phyloP scores from a whole-genome alignment of 192 early-diverging fungal genomes.

The Helicostylum pulchrum region DNA sequence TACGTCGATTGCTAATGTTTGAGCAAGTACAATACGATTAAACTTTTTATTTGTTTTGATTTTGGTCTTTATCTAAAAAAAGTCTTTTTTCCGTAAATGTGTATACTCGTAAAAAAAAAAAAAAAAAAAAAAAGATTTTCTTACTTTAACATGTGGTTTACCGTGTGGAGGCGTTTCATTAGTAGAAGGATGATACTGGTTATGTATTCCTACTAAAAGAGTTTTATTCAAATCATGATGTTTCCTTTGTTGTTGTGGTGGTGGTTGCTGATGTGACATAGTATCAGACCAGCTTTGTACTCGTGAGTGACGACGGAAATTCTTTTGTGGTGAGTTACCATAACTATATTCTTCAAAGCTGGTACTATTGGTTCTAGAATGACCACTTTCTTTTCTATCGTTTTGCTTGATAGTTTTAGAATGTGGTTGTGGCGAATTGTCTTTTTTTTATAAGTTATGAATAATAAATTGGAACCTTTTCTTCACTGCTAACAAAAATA shows the following conservation, averaged over 20 bases:
- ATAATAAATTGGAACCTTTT: too few relatives aligned
- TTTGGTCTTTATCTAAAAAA: constrained; percentile 25
- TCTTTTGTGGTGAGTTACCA: not conserved
- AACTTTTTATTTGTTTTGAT: constrained; percentile 20
- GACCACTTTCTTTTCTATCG: too few relatives aligned
- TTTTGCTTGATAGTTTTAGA: too few relatives aligned
- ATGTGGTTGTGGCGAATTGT: too few relatives aligned
- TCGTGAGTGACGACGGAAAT: not conserved
- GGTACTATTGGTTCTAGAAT: too few relatives aligned
- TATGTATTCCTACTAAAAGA: constrained; percentile 8
- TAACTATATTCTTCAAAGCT: constrained; percentile 7
- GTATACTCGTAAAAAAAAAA: too few relatives aligned
- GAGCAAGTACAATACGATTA: constrained; percentile 23
- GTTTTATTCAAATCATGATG: constrained; percentile 3
- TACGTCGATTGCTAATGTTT: constrained; percentile 14
- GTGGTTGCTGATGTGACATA: not conserved
- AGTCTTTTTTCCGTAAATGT: not conserved
- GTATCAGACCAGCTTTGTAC: constrained; percentile 4
- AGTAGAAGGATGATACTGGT: constrained; percentile 2
- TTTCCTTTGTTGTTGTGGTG: not conserved
- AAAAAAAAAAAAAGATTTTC: too few relatives aligned
- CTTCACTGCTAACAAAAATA: too few relatives aligned
- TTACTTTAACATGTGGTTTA: constrained; percentile 28
- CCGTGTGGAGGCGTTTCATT: constrained; percentile 9
- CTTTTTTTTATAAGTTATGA: too few relatives aligned